phyloP scores from a whole-genome alignment of 2,329 filamentous ascomycete species.

The Fusarium oxysporum region DNA sequence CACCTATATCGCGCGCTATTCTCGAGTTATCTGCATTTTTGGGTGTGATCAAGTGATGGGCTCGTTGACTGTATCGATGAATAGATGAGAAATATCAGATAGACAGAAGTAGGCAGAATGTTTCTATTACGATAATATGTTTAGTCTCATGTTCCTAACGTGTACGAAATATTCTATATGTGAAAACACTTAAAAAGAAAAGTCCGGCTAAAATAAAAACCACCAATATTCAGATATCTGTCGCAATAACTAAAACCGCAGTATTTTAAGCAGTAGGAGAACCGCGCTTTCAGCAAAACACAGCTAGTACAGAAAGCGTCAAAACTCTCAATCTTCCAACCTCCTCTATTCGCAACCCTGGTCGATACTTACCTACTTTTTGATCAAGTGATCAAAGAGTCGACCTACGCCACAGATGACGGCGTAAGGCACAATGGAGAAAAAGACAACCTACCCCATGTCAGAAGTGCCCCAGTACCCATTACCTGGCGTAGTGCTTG shows the following conservation, averaged over 20 bases:
- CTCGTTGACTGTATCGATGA: no score
- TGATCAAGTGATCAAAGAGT: not conserved
- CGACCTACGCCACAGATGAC: not conserved
- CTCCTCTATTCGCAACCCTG: not conserved
- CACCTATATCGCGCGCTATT: no score
- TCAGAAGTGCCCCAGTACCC: not conserved
- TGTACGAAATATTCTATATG: accelerated
- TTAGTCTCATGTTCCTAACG: no score
- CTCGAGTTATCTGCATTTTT: accelerated
- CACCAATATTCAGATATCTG: not conserved
- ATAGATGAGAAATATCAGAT: not conserved
- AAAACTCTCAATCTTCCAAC: accelerated
- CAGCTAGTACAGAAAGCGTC: accelerated
- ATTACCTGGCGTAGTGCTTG: accelerated
- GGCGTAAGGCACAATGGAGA: not conserved
- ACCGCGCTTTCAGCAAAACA: not conserved
- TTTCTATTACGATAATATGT: no score
- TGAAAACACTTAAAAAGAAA: not conserved
- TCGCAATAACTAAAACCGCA: accelerated
- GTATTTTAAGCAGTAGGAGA: not conserved
- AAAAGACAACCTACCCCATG: not conserved
- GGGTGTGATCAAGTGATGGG: not conserved
- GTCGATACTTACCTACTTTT: not conserved
- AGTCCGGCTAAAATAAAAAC: not conserved
- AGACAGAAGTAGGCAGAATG: not conserved